These are phyloP conservation scores for Colletotrichum truncatum DNA, from an alignment of 2,329 filamentous ascomycete species.

Conservation along the genomic window DNA sequence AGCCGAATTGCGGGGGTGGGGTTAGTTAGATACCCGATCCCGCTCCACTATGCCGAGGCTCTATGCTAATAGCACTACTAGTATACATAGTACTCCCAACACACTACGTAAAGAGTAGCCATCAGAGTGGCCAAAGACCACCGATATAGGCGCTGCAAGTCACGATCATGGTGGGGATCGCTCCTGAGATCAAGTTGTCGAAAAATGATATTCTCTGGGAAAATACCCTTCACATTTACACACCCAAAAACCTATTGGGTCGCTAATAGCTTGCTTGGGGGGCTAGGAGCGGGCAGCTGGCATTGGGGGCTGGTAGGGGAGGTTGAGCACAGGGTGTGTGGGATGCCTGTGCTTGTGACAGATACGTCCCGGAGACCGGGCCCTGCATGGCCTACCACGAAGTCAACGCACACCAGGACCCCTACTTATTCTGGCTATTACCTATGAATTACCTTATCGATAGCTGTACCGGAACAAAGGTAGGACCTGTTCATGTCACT, in stretches of 20 bases:
- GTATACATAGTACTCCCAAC: too few species aligned
- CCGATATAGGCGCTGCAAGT: too few species aligned
- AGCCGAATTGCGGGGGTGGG: conserved; percentile 30
- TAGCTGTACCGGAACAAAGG: neutral
- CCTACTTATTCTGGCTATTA: neutral
- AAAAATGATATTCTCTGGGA: too few species aligned
- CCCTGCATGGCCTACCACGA: neutral
- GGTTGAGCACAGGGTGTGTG: neutral
- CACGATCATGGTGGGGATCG: too few species aligned
- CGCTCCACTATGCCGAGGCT: neutral
- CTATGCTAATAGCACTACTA: too few species aligned
- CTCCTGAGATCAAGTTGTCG: too few species aligned
- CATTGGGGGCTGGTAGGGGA: neutral
- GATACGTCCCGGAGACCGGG: neutral
- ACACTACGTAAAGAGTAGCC: too few species aligned
- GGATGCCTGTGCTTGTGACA: neutral
- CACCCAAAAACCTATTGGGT: too few species aligned
- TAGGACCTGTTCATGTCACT: neutral
- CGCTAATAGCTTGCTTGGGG: too few species aligned
- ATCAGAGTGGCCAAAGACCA: too few species aligned
- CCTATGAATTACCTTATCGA: conserved; percentile 8
- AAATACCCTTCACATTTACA: too few species aligned
- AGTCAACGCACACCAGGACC: neutral
- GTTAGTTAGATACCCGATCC: neutral
- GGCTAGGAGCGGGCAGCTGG: too few species aligned